Base-by-base conservation (phyloP, 768 basidiomycete species). In the Pleurotus tuber-regium region DNA sequence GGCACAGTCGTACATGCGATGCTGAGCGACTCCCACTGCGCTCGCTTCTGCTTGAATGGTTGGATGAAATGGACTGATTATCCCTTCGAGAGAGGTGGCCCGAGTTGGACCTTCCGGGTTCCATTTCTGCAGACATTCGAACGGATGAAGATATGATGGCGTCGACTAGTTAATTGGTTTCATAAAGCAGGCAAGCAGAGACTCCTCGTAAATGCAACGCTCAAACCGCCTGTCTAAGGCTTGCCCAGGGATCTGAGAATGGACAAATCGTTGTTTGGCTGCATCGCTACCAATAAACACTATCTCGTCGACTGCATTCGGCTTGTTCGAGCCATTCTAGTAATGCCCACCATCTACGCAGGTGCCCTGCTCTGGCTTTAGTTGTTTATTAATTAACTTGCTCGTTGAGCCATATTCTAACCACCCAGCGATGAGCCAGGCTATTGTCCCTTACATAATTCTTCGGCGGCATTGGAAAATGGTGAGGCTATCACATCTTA, bases 1-100 rank as follows among this genome's bases (percentile, higher is more conserved):
- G 35, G 30, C 39, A 31, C n/a, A n/a, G 30, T 33, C 50, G 40
- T 41, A 51, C 40, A 50, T 39, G 36, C 33, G 40, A 52, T 33
- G 39, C 31, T 52, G 42, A 42, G 18, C 39, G 40, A 52, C 42
- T 28, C 35, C 52, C 43, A 24, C 21, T 38, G 7, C 52, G 46
- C 25, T 47, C 46, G 39, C 52, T 48, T 39, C 50, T 41, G 24
- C 67, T 64, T 16, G 79, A 78, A 53, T 71, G 64, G 3, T 61
- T 72, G 2, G 82, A 84, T 3, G 80, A 70, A 29, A 72, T 66
- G 31, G 82, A 80, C 33, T 73, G 70, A 58, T 74, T 76, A 43
- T 83, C 82, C 56, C 78, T 78, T 54, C 80, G 71, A 16, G 81
- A 74, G 21, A 68, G 63, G 59, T 79, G 77, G 9, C 70, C 66